These are phyloP conservation scores for Aspergillus pseudoviridinutans DNA, from an alignment of 2,329 filamentous ascomycete species.

Conservation along the genomic window DNA sequence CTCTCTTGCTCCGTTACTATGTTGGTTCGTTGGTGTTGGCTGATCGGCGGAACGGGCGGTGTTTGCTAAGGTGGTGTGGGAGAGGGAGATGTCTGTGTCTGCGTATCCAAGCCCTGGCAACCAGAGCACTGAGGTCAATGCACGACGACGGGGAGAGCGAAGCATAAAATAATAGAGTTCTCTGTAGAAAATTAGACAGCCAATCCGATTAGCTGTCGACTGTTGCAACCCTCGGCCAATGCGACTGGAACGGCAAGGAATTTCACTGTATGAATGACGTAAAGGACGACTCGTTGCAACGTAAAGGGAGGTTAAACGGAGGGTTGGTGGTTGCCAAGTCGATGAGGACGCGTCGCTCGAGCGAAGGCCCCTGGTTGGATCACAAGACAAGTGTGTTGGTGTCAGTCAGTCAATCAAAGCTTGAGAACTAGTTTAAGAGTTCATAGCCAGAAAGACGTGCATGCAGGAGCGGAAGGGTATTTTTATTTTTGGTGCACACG, in stretches of 20 bases:
- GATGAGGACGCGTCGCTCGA: not conserved
- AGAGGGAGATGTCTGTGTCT: not conserved
- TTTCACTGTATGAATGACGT: conserved; percentile 7
- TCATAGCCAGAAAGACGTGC: not conserved
- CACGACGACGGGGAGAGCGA: conserved; percentile 4
- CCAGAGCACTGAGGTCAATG: conserved; percentile 1
- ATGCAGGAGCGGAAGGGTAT: not conserved
- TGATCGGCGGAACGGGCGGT: conserved; percentile 6
- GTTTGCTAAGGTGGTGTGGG: not conserved
- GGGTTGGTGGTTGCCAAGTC: not conserved
- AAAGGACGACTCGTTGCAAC: conserved; percentile 4
- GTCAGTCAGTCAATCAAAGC: not conserved
- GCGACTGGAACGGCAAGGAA: not conserved
- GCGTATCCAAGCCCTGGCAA: conserved; percentile 6
- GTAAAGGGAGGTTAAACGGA: conserved; percentile 5
- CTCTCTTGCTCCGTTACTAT: not conserved
- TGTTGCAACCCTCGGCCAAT: not conserved
- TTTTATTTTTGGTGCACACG: not conserved
- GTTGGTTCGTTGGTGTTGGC: not conserved
- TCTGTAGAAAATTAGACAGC: not conserved
- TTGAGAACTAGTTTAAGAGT: not conserved
- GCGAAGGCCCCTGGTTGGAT: not conserved
- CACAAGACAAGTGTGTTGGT: not conserved
- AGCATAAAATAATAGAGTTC: not conserved
- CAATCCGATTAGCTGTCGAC: not conserved